Conservation (phyloP, 495 filamentous ascomycete species). For the Trichoderma parareesei region DNA sequence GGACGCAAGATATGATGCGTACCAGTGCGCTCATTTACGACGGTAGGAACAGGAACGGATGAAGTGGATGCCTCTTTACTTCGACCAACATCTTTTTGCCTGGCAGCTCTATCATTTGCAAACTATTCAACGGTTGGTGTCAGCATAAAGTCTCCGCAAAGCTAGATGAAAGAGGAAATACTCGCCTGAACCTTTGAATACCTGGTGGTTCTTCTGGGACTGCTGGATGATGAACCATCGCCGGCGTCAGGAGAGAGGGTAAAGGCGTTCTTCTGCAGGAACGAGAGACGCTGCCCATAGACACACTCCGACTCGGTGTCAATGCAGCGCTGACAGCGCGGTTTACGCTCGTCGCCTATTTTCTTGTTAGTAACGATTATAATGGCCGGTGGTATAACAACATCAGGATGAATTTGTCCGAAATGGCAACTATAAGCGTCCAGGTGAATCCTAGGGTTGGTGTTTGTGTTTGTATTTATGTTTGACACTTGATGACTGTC, state of each 20-base stretch:
- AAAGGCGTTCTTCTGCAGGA: slow-evolving; percentile 11
- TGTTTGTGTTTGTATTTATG: too few relatives aligned
- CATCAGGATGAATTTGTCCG: too few relatives aligned
- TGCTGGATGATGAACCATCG: background rate
- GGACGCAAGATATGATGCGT: background rate
- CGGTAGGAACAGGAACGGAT: background rate
- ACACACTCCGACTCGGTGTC: slow-evolving; percentile 8
- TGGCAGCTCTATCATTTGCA: background rate
- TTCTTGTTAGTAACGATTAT: background rate
- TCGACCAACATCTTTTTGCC: background rate
- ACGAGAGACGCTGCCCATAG: slow-evolving; percentile 9
- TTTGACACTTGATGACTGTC: too few relatives aligned
- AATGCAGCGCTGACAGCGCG: slow-evolving; percentile 12
- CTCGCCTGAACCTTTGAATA: background rate
- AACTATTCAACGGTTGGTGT: background rate
- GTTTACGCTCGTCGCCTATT: slow-evolving; percentile 11
- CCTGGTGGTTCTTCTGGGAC: too few relatives aligned
- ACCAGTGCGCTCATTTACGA: background rate
- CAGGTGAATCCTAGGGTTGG: background rate
- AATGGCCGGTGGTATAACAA: too few relatives aligned
- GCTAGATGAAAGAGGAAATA: background rate
- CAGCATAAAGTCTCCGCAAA: background rate
- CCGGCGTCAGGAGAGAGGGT: background rate
- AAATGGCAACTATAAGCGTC: background rate
- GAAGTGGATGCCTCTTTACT: background rate